Base-by-base conservation (phyloP, 495 filamentous ascomycete genomes). In the Daldinia childiae region DNA sequence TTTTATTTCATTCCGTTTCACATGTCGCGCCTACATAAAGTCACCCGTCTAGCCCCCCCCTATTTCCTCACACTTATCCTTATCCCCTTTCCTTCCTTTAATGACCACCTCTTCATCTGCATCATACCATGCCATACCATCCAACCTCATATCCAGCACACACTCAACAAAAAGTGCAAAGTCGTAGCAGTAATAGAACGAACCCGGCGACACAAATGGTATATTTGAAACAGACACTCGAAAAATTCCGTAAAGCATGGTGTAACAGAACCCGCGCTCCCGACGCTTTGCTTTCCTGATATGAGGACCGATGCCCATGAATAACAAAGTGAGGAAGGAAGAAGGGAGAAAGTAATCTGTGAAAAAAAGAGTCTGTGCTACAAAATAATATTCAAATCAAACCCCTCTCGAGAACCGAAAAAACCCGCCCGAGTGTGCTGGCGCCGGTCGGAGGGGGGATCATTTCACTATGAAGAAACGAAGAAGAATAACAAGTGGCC, bases 201-300 rank as follows among this genome's bases (percentile, higher is more conserved):
- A 48, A 60, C 39, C 62, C 51, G 39, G 41, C 55, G 62, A 69
- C 48, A 41, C 64, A 66, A 72, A 72, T 72, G 68, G 66, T 62
- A 72, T 66, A 72, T 71, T 65, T 65, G 66, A 62, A 62, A 55
- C 54, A 64, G 11, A 58, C 68, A 56, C 9, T 4, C 34, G 58
- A 36, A 38, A 64, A 29, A 29, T 29, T 19, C 34, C 34, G n/a
- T 30, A 60, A 21, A 29, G 32, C 57, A 32, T 48, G 19, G 43
- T 41, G 34, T 24, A 48, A 48, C 43, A 48, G 43, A 69, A 58
- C 52, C 57, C n/a, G 48, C 62, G 29, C 41, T 59, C 30, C 61
- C 55, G n/a, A n/a, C 58, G 29, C 45, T 61, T 61, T 59, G 38
- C 56, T 61, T 67, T 30, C 64, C 57, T 32, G 3, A 34, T 27